phyloP scores from a whole-genome alignment of 2,329 filamentous ascomycete species.

The Nakataea oryzae region DNA sequence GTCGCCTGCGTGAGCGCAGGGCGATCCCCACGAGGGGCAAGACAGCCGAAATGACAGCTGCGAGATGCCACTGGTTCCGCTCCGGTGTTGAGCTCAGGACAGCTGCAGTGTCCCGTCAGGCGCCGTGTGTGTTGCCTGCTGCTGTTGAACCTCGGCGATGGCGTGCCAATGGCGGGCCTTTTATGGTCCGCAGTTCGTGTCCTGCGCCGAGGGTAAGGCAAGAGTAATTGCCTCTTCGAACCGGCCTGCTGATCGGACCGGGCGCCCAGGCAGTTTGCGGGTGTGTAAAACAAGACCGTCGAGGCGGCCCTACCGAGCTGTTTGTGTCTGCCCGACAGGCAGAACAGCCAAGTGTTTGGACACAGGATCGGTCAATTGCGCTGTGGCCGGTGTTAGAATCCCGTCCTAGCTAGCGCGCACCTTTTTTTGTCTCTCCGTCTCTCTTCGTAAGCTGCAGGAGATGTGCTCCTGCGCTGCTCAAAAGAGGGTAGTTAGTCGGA shows the following conservation, averaged over 20 bases:
- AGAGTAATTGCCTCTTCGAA: neutral
- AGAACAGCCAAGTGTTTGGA: neutral
- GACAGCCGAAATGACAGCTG: neutral
- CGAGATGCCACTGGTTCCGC: neutral
- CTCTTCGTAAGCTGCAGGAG: neutral
- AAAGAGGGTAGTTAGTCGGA: neutral
- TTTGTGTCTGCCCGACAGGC: neutral
- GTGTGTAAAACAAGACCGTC: neutral
- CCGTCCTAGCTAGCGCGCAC: neutral
- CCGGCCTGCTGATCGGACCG: neutral
- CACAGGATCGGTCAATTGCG: neutral
- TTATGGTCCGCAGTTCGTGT: neutral
- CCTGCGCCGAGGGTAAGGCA: neutral
- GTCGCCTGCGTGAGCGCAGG: neutral
- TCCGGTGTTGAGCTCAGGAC: neutral
- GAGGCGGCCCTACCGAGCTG: neutral
- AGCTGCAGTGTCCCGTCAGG: neutral
- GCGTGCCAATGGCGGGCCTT: neutral
- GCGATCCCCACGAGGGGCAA: neutral
- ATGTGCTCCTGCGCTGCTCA: neutral
- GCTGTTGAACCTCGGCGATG: neutral
- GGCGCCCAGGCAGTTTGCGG: neutral
- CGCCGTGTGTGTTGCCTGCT: neutral
- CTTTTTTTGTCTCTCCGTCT: neutral
- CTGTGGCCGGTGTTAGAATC: neutral